Evolutionary conservation across 345 rosid genomes (phyloP), one percentile per base, ranked within the genome.

Genomic region (Psidium guajava): DNA sequence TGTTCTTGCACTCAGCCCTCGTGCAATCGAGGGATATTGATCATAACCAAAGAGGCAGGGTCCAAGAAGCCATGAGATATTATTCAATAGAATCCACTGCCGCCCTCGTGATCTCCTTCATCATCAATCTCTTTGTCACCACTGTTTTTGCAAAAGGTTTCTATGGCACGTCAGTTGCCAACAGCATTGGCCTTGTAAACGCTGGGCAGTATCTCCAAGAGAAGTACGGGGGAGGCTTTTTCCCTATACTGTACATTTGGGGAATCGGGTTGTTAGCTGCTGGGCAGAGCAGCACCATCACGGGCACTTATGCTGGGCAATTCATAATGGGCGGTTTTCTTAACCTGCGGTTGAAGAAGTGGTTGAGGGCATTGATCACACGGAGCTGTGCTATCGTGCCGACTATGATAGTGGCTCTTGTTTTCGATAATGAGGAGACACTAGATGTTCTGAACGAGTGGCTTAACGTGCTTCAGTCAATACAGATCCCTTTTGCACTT

Each of bases 251-350:
- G 28, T 97, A 97, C 90, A 96, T 97, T 57, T 97, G 99, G 98
- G 98, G 80, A 59, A 95, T 95, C 56, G 99, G 98, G 40, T 87
- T 97, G 87, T 85, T 95, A 86, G 99, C 98, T 54, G 99, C 98
- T 40, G 99, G 99, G 5, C 98, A 97, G 82, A 97, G 99, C 86
- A 97, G 98, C 86, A 97, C 99, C 8, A 92, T 97, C 53, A 97
- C 98, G 2, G 98, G 98, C 56, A 97, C 98, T 22, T 97, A 95
- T 18, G 98, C 98, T 0, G 97, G 99, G 84, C 99, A 97, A 84
- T 97, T 97, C 87, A 97, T 97, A 86, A 97, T 95, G 98, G 98
- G 99, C 5, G 99, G 99, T 81, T 97, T 97, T 90, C 89, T 97
- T 28, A 94, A 97, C 87, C 75, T 95, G 91, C 92, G 91, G 86